phyloP scores from a whole-genome alignment of 2,329 filamentous ascomycete species.

The Colletotrichum lentis region DNA sequence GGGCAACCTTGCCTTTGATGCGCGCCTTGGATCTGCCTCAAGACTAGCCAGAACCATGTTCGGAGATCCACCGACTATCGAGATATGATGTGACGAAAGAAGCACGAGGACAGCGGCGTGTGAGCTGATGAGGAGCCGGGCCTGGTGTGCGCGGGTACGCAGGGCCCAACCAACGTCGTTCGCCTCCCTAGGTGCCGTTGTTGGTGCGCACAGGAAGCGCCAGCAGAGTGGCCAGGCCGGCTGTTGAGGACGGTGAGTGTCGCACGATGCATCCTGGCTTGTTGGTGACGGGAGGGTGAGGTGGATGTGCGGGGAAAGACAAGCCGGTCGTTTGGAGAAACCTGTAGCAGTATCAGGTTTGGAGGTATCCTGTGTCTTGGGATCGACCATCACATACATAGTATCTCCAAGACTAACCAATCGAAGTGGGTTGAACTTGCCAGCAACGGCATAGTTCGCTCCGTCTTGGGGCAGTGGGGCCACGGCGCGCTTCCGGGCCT shows the following conservation, averaged over 20 bases:
- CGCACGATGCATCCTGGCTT: slow-evolving; percentile 3
- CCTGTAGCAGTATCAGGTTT: slow-evolving; percentile 16
- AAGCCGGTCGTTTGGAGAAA: slow-evolving; percentile 7
- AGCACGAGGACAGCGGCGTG: slow-evolving; percentile 29
- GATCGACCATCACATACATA: slow-evolving; percentile 10
- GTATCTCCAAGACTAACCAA: slow-evolving; percentile 14
- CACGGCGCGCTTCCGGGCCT: slow-evolving; percentile 23
- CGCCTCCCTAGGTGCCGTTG: not conserved
- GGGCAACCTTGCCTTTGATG: slow-evolving; percentile 27
- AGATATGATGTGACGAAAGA: slow-evolving; percentile 25
- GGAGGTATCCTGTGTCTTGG: slow-evolving; percentile 9
- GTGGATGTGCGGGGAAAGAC: slow-evolving; percentile 27
- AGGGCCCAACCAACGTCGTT: slow-evolving; percentile 23
- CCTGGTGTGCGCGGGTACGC: slow-evolving; percentile 26
- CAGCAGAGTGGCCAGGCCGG: slow-evolving; percentile 4
- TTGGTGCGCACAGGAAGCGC: not conserved
- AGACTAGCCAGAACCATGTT: slow-evolving; percentile 33
- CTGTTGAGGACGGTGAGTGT: slow-evolving; percentile 18
- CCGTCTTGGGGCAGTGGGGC: slow-evolving; percentile 14
- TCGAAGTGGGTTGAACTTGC: slow-evolving; percentile 36
- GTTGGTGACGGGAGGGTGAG: slow-evolving; percentile 19
- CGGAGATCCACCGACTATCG: slow-evolving; percentile 9
- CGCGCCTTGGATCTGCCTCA: slow-evolving; percentile 26
- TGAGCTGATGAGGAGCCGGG: slow-evolving; percentile 16
- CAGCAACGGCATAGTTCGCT: slow-evolving; percentile 37